phyloP scores from a whole-genome alignment of 1,284 basidiomycete genomes.

The Ceratobasidium sp. region DNA sequence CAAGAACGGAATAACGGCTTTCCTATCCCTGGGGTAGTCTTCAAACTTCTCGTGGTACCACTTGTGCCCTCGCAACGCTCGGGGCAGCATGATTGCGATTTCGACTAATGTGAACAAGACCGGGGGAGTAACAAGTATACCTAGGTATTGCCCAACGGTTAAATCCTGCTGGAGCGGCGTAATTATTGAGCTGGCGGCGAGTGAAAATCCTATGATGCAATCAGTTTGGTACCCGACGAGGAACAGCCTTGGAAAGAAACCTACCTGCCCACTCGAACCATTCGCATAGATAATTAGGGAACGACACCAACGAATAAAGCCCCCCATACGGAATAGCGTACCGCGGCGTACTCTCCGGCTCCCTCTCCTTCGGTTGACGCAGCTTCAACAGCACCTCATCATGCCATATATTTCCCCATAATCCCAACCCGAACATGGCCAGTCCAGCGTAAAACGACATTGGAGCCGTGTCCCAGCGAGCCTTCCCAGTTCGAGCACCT shows the following conservation, averaged over 20 bases:
- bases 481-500: conserved; percentile 47
- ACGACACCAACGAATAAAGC: conserved; percentile 81
- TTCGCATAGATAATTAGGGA: conserved; percentile 92
- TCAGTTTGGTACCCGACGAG: not conserved
- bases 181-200: conserved; percentile 40
- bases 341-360: conserved; percentile 59
- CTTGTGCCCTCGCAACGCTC: conserved; percentile 80
- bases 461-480: conserved; percentile 46
- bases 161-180: conserved; percentile 27
- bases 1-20: conserved; percentile 74
- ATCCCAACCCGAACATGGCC: conserved; percentile 74
- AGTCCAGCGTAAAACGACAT: conserved; percentile 72
- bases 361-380: conserved; percentile 58
- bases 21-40: conserved; percentile 74
- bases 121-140: conserved; percentile 63
- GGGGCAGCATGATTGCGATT: conserved; percentile 78
- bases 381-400: conserved; percentile 89
- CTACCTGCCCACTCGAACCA: conserved; percentile 86
- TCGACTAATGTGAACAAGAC: conserved; percentile 83
- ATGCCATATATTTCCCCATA: conserved; percentile 85
- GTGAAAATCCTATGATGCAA: conserved; percentile 41
- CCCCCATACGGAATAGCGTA: conserved; percentile 88
- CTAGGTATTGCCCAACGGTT: not conserved
- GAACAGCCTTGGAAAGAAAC: not conserved
- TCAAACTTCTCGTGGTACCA: conserved; percentile 85